Base-by-base conservation (phyloP, 768 basidiomycete genomes). In the Mycena sanguinolenta region DNA sequence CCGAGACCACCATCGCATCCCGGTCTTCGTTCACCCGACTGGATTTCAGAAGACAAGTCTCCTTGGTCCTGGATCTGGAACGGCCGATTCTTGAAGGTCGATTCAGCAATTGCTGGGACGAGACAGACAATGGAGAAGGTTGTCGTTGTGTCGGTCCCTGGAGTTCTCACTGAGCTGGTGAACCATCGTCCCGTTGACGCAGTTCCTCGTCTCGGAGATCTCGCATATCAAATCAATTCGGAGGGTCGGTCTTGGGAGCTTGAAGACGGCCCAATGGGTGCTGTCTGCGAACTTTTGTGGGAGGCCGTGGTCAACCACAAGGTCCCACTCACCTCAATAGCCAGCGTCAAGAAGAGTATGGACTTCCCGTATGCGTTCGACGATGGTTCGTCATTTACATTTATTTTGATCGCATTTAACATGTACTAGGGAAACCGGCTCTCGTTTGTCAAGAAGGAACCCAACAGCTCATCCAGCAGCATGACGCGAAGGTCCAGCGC, bases 41-140 rank as follows among this genome's bases (percentile, higher is more conserved):
- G 3, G 50, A 23, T 4, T 25, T 32, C 49, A 2, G 55, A 64
- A 39, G 30, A 36, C 1, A 30, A 27, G 23, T 65, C 57, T 9
- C 34, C 55, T 13, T 65, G 44, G 53, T 58, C 63, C 32, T 70
- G 63, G 69, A 61, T 70, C 23, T 70, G 63, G 57, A 70, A 54
- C 6, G 69, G 69, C 13, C 5, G 28, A 14, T 70, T 36, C 38
- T 16, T 70, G 19, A 55, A 49, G 50, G 69, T 46, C n/a, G 58
- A 70, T 44, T 59, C 63, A 0, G 19, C 32, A 0, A 65, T 70
- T 8, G 21, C 34, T 16, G 69, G 69, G 46, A 70, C 69, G 3
- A 65, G 36, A 9, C 23, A 58, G 32, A 39, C 63, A 9, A 70
- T 63, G 30, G 34, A 70, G 23, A 70, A 70, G 49, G 63, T 61